Base-by-base conservation (phyloP, 2,329 filamentous ascomycete genomes). In the Exutisphaerella laricina region DNA sequence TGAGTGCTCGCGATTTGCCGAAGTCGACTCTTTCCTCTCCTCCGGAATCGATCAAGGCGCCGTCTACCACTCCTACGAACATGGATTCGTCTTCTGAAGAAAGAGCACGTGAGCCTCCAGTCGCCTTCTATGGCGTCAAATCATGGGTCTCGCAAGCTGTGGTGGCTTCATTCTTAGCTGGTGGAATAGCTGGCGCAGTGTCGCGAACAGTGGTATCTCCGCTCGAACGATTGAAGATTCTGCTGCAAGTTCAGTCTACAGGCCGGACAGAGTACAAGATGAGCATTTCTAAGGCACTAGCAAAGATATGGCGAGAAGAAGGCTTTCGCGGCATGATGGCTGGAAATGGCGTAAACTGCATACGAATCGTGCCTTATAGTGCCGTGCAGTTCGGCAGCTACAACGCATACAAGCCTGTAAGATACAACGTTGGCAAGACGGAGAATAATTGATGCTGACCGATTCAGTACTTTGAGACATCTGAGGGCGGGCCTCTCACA, bases 351-450 rank as follows among this genome's bases (percentile, higher is more conserved):
- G 96, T 89, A 48, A 98, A 98, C 67, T 98, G 92, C 73, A 87
- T 98, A 58, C 86, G 92, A 49, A 98, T 98, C 55, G 88, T 98
- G 39, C 92, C 92, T 4, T 98, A 98, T 66, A 97, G 90, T 37
- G 92, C 92, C 8, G 92, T 97, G 29, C 92, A 98, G 62, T 98
- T 98, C 66, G 90, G 90, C 56, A 94, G 88, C 62, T 98, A 97
- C 72, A 97, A 94, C 64, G 80, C 97, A 55, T 98, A 98, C 70
- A 96, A 94, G 68, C 78, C 81, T 70, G 89, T 94, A 70, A 64
- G 82, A 69, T 37, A 21, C 5, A 12, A 35, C 14, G 9, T 12
- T 4, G 10, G 4, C 12, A 7, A 13, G 8, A 16, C 10, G 9
- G 14, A 3, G 20, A 18, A 4, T 12, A 12, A 23, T 29, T 13